Evolutionary conservation across 495 filamentous ascomycete genomes (phyloP).

Genomic region (Letharia lupina): DNA sequence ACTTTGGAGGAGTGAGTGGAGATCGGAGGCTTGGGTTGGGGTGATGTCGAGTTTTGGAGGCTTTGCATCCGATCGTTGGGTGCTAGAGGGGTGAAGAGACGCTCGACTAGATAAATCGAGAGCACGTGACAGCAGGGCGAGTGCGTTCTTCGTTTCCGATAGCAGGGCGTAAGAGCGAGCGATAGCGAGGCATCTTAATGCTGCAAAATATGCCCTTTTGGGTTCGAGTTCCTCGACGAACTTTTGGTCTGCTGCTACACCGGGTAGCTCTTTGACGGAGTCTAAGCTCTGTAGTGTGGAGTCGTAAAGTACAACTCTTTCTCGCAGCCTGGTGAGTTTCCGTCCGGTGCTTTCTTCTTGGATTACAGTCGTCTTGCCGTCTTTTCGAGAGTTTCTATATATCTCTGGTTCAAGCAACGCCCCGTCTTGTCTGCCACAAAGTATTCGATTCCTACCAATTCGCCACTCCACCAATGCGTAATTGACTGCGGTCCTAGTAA

Average conservation of each 20-base stretch:
- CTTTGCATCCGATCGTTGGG: constrained; percentile 29
- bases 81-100: constrained; percentile 32
- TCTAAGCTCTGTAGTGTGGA: constrained; percentile 83
- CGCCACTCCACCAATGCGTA: constrained; percentile 91
- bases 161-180: constrained; percentile 75
- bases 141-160: constrained; percentile 63
- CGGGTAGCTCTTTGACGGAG: constrained; percentile 79
- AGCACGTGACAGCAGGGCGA: constrained; percentile 73
- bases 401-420: constrained; percentile 48
- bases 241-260: constrained; percentile 74
- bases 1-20: constrained; percentile 53
- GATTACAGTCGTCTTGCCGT: constrained; percentile 43
- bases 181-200: constrained; percentile 80
- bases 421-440: constrained; percentile 74
- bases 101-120: constrained; percentile 43
- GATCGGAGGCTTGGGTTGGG: constrained; percentile 42
- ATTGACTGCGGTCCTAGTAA: constrained; percentile 86
- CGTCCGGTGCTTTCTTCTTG: constrained; percentile 49
- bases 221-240: constrained; percentile 69
- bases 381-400: constrained; percentile 44
- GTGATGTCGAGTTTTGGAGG: constrained; percentile 57
- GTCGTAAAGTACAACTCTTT: constrained; percentile 88
- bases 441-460: constrained; percentile 81
- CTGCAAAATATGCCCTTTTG: constrained; percentile 75
- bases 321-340: constrained; percentile 72